Conservation (phyloP, 345 rosid species). For the Salix dunnii region DNA sequence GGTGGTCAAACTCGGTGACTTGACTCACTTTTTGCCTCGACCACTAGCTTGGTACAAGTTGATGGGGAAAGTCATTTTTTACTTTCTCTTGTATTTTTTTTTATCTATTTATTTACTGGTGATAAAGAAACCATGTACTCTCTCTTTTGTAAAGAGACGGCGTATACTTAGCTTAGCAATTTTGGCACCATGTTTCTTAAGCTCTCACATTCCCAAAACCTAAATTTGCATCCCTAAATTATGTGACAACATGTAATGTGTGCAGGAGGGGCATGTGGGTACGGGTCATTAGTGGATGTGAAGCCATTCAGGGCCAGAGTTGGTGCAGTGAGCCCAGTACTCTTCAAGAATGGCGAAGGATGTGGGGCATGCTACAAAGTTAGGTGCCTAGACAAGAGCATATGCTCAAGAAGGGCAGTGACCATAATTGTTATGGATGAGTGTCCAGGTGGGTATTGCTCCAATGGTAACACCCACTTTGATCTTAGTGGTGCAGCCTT, state of each 20-base stretch:
- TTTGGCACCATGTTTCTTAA: background rate
- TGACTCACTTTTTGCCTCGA: background rate
- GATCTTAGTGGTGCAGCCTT: conserved; percentile 97
- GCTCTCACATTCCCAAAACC: background rate
- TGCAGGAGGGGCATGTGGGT: conserved; percentile 97
- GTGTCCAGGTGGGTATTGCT: conserved; percentile 72
- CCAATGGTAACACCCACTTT: conserved; percentile 64
- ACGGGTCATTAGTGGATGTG: conserved; percentile 82
- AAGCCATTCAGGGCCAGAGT: conserved; percentile 81
- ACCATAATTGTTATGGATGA: conserved; percentile 91
- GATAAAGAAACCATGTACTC: background rate
- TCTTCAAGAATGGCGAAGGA: conserved; percentile 84
- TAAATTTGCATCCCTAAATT: background rate
- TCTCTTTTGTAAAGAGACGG: background rate
- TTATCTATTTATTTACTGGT: too few relatives aligned
- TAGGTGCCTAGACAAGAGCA: conserved; percentile 61
- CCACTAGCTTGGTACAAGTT: background rate
- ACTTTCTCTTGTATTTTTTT: too few relatives aligned
- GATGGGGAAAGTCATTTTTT: background rate
- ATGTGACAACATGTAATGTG: background rate
- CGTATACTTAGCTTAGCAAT: background rate
- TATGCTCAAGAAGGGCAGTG: conserved; percentile 78
- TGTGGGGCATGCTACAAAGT: conserved; percentile 95
- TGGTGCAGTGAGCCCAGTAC: conserved; percentile 82
- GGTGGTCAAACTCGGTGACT: conserved; percentile 4